Conservation (phyloP, 345 rosid genomes). For the Melaleuca alternifolia region DNA sequence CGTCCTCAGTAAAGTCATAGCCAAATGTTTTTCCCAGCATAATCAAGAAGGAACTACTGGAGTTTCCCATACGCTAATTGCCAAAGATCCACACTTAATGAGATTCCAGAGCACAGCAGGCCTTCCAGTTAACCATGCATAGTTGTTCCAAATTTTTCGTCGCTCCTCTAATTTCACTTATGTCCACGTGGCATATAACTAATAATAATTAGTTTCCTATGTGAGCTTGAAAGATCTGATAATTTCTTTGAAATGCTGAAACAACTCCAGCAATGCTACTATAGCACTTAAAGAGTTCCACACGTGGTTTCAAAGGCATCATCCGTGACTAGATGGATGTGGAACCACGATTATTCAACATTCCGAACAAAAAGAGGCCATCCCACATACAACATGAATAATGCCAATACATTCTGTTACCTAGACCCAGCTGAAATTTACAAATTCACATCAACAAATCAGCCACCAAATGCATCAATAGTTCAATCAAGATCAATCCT, state of each 20-base stretch:
- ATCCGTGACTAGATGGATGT: background rate
- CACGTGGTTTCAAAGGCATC: background rate
- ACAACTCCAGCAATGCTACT: background rate
- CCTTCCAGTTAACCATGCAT: background rate
- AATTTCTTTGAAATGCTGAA: background rate
- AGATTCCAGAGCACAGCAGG: background rate
- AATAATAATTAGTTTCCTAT: background rate
- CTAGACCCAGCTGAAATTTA: background rate
- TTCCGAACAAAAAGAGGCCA: background rate
- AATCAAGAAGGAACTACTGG: background rate
- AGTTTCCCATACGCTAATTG: background rate
- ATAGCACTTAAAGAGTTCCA: background rate
- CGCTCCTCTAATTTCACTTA: background rate
- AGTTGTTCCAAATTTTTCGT: background rate
- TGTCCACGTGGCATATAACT: background rate
- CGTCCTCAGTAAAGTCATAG: background rate
- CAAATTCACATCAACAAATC: background rate
- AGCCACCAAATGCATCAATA: background rate
- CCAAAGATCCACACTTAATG: background rate
- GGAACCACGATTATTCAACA: background rate
- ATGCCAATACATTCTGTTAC: background rate
- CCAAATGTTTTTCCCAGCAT: background rate
- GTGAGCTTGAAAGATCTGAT: background rate
- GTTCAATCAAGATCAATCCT: background rate
- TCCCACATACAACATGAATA: background rate